Conservation (phyloP, 1,284 basidiomycete genomes). For the Cutaneotrichosporon curvatum region DNA sequence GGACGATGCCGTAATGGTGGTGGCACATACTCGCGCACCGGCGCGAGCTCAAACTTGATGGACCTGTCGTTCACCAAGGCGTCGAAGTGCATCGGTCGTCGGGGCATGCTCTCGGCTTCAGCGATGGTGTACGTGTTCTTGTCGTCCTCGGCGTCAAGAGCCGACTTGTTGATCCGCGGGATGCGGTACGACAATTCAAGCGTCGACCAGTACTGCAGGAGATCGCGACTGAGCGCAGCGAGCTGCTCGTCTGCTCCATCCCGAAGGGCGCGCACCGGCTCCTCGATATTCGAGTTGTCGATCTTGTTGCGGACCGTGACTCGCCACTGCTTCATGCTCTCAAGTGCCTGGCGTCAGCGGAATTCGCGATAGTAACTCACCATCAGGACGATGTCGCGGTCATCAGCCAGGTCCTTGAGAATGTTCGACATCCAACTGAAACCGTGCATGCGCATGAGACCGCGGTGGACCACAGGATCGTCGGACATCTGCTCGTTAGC, state of each 20-base stretch:
- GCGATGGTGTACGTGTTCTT: conserved; percentile 40
- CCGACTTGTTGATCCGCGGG: conserved; percentile 35
- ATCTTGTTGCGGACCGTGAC: conserved; percentile 87
- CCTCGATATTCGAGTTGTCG: conserved; percentile 72
- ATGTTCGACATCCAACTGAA: conserved; percentile 88
- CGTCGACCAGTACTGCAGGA: conserved; percentile 38
- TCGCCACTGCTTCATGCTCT: conserved; percentile 71
- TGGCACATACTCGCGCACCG: conserved; percentile 25
- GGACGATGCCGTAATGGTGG: conserved; percentile 9
- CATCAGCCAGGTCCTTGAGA: conserved; percentile 63
- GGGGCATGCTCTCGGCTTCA: conserved; percentile 24
- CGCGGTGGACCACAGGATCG: conserved; percentile 68
- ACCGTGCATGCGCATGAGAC: conserved; percentile 87
- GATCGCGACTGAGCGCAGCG: conserved; percentile 25
- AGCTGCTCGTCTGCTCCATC: conserved; percentile 25
- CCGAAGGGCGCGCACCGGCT: conserved; percentile 53
- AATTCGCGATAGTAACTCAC: conserved; percentile 47
- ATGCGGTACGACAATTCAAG: conserved; percentile 40
- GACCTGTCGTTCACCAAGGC: conserved; percentile 31
- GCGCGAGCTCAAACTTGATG: conserved; percentile 30
- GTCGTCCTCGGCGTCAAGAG: conserved; percentile 44
- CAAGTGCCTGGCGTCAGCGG: conserved; percentile 54
- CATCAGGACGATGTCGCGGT: conserved; percentile 63
- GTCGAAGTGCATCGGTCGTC: conserved; percentile 22
- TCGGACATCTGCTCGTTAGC: conserved; percentile 63